Base-by-base conservation (phyloP, 2,329 filamentous ascomycete species). In the Sphaerostilbella broomeana region DNA sequence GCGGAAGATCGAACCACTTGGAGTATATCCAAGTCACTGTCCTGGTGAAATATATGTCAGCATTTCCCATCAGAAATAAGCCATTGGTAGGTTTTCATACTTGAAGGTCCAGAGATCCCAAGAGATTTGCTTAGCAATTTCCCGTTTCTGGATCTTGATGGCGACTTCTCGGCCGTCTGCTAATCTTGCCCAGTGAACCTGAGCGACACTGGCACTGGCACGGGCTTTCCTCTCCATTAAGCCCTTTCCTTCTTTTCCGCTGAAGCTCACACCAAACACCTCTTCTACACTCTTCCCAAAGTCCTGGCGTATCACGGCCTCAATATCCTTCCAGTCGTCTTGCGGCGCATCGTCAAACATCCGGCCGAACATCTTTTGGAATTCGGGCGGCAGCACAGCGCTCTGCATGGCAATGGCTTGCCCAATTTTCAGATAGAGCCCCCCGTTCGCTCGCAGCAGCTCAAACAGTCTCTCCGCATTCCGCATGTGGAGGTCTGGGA, bases 331-430 rank as follows among this genome's bases (percentile, higher is more conserved):
- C 89, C 89, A 97, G 28, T 75, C 72, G 58, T 94, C 92, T 69
- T 95, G 89, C 25, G 90, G 89, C 47, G 92, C 92, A 67, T 97
- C 90, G 58, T 97, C 92, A 59, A 97, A 98, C 87, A 98, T 95
- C 54, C 84, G 77, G 16, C 83, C 73, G 58, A 98, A 98, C 88
- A 95, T 97, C 55, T 82, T 81, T 68, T 95, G 88, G 53, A 97
- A 97, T 62, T 95, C 88, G 0, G 89, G 86, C 18, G 92, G 92
- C 46, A 98, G 67, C 18, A 97, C 81, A 0, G 90, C 90, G 50
- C 85, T 90, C 70, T 98, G 92, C 92, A 97, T 97, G 11, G 90
- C 92, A 50, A 98, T 90, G 4, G 92, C 92, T 69, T 98, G 92
- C 1, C 92, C 92, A 43, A 98, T 95, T 72, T 98, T 98, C 57